Evolutionary conservation across 805 yeast species (phyloP), one percentile per base, ranked within the genome.

Genomic region (Ogataea nitratoaversa): DNA sequence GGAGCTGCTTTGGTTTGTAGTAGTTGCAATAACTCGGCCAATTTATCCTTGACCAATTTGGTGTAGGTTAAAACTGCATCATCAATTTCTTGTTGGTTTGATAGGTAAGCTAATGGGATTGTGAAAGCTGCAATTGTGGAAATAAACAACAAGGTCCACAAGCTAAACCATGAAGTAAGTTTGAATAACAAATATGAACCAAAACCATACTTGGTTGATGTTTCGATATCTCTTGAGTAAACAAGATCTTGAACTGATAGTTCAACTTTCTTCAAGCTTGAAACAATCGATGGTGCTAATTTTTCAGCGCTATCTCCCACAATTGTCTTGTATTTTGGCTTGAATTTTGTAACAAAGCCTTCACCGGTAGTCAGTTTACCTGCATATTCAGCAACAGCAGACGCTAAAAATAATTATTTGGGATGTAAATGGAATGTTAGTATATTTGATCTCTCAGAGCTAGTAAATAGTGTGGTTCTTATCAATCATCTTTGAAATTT

Each of bases 321-420:
- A 42, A 52, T 56, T 5, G 70, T 52, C 42, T 57, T 54, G 34
- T 64, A 57, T n/a, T 76, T 67, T 40, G 93, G 87, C 61, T 75
- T 81, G 71, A 84, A 79, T 54, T 80, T 77, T 46, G 89, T 75
- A 45, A 91, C 82, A 47, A 90, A 72, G 16, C 97, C 96, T 57
- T 72, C 70, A 49, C 96, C 96, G 36, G 85, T 73, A 50, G 83
- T 65, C 32, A 78, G 53, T 58, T 83, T 83, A 46, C 95, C 84
- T 42, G 72, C 70, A 57, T 81, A 84, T 69, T 90, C 97, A 41
- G 82, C 84, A 41, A 76, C 70, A 38, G 89, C 93, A 36, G 91
- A 74, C 22, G 74, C 56, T 54, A 34, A 34, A 19, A 23, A 3
- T 12, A 13, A n/a, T 42, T 42, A 44, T 47, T 13, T 18, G 5